Evolutionary conservation across 116 monocot genomes (phyloP), one percentile per base, ranked within the genome.

Genomic region (Posidonia oceanica): DNA sequence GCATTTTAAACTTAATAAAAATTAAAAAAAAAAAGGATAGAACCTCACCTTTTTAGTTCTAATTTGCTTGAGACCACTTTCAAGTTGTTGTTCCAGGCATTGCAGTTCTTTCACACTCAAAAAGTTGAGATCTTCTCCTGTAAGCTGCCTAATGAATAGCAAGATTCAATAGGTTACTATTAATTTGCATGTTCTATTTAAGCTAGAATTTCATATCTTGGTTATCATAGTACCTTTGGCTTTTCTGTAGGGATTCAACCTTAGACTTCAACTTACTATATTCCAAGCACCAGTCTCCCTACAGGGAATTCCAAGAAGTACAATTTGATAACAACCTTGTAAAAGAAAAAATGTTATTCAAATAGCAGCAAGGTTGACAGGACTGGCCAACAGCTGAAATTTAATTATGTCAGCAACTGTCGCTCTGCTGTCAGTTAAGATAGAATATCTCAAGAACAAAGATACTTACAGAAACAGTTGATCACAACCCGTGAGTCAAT

Each of bases 121-220:
- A 7, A 36, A 71, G 0, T 82, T 80, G 52, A 86, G 72, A 21
- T 82, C 74, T 72, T 86, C 82, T 72, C 86, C 86, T 65, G 79
- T 80, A 61, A 80, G 72, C 63, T 79, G 79, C 65, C 84, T 84
- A 68, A 72, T 48, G 8, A 58, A 14, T 23, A 44, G 14, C 16
- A 61, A 72, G 11, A 67, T 48, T 40, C 4, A 61, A 13, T 36
- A 61, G 12, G 61, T 12, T 61, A 10, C 23, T 7, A 22, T 36
- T 23, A 36, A 0, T 23, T 11, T 61, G 13, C 21, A 36, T 3
- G 29, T 12, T 29, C 16, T 13, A 36, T 36, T 36, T 61, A 14
- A 48, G 11, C 7, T 48, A 48, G 48, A 4, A 48, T 48, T 48
- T 48, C 48, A 48, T 48, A 48, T 48, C 3, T 8, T 61, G 22